These are phyloP conservation scores for Hsuehochloa calcarea DNA, from an alignment of 176 grass and related monocot genomes.

Conservation along the genomic window DNA sequence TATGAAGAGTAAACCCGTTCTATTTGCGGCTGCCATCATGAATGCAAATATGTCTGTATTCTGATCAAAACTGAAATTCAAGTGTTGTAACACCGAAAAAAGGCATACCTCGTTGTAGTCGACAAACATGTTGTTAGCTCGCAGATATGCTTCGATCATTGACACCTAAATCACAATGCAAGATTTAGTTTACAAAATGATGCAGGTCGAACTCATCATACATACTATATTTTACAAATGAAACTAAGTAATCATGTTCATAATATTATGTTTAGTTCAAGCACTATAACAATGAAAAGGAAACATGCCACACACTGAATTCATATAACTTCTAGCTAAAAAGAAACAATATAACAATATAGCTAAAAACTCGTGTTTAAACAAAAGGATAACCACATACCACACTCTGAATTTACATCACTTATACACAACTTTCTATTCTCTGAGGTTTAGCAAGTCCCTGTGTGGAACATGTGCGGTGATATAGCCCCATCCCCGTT, in stretches of 20 bases:
- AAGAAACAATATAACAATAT: background rate
- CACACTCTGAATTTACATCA: background rate
- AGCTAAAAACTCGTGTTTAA: background rate
- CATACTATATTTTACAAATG: background rate
- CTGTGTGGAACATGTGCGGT: background rate
- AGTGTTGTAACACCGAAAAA: constrained; percentile 8
- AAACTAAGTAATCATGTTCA: background rate
- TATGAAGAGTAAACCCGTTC: constrained; percentile 79
- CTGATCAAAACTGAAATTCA: background rate
- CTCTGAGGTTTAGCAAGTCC: background rate
- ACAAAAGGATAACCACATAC: background rate
- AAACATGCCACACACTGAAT: background rate
- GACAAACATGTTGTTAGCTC: constrained; percentile 91
- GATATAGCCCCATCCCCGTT: background rate
- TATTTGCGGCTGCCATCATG: constrained; percentile 62
- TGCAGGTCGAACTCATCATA: background rate
- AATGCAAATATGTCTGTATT: constrained; percentile 5
- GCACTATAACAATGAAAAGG: background rate
- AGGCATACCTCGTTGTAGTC: constrained; percentile 70
- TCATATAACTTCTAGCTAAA: background rate
- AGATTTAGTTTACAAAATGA: constrained; percentile 4
- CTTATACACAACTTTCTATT: background rate
- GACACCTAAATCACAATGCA: constrained; percentile 59
- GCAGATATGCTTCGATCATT: constrained; percentile 89
- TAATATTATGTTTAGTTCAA: background rate